Base-by-base conservation (phyloP, 139 green algal genomes). In the Picochlorum sp. region DNA sequence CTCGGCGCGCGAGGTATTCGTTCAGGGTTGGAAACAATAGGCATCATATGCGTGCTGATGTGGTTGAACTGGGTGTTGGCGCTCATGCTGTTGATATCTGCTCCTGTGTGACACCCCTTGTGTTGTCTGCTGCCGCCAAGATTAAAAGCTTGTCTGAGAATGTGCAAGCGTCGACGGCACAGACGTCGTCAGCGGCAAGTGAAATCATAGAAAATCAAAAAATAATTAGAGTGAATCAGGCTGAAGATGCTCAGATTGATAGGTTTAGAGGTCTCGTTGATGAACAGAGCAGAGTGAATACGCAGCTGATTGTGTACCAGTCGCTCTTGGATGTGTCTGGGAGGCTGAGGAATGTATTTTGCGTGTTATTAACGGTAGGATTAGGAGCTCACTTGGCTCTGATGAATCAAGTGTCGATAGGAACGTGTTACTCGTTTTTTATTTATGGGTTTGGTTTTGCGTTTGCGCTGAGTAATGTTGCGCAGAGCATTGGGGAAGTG, bases 391-490 rank as follows among this genome's bases (percentile, higher is more conserved):
- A 51, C 21, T 63, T 78, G 61, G 71, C 66, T 21, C 23, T 74
- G 7, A 21, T 50, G n/a, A 45, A 32, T 14, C 15, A 49, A 6
- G 57, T 77, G 9, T 54, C 70, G 2, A 20, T 69, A 4, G 70
- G 70, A 21, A 50, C 49, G 18, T 69, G 57, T 54, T 77, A 77
- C 32, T 56, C 55, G 5, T 77, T 77, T 57, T 77, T 77, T 49
- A 45, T 76, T 8, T 71, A 63, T 34, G n/a, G 45, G 7, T 71
- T 65, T 32, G 13, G n/a, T 7, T 65, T 65, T 65, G 32, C 64
- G 0, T 77, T 77, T 62, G 59, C 64, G 2, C 63, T 76, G 20
- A 49, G 57, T 45, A 77, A 77, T 65, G 56, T 77, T 18, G 61
- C 41, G 38, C 45, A 63, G 16, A 61, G 61, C 6, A 47, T 77